phyloP scores from a whole-genome alignment of 2,329 filamentous ascomycete genomes.

The Clarireedia monteithiana region DNA sequence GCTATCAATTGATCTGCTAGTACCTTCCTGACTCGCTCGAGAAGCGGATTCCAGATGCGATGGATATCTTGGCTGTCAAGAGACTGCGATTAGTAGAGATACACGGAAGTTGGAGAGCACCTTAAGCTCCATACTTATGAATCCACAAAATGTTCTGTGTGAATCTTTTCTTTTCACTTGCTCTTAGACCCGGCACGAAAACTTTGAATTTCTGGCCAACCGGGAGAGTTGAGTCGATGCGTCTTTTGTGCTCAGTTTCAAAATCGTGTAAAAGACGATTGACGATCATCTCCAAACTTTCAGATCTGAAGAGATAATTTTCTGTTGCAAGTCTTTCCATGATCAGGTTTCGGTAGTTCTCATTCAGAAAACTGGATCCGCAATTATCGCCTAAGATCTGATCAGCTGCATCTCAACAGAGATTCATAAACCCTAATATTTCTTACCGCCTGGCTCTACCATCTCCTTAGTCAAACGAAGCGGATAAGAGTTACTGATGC shows the following conservation, averaged over 20 bases:
- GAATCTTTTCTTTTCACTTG: neutral
- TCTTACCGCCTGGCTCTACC: constrained; percentile 12
- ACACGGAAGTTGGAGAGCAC: neutral
- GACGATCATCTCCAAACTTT: constrained; percentile 2
- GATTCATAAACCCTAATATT: neutral
- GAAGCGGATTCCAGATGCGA: constrained; percentile 13
- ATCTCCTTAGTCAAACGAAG: constrained; percentile 19
- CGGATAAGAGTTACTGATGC: constrained; percentile 16
- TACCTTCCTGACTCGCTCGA: constrained; percentile 8
- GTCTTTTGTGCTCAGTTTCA: constrained; percentile 1
- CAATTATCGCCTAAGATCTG: constrained; percentile 9
- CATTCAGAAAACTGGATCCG: constrained; percentile 13
- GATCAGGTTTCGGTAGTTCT: constrained; percentile 4
- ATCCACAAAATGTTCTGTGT: neutral
- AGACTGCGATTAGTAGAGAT: neutral
- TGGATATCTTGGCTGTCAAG: constrained; percentile 10
- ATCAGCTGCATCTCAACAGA: too few relatives aligned
- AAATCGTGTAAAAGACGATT: neutral
- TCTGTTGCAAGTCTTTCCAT: neutral
- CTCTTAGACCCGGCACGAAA: neutral
- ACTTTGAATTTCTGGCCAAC: neutral
- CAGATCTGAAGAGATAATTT: constrained; percentile 2
- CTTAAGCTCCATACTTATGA: neutral
- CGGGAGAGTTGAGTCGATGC: neutral
- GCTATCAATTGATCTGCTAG: constrained; percentile 9